phyloP scores from a whole-genome alignment of 192 early-diverging fungal species.

The Mortierella claussenii region DNA sequence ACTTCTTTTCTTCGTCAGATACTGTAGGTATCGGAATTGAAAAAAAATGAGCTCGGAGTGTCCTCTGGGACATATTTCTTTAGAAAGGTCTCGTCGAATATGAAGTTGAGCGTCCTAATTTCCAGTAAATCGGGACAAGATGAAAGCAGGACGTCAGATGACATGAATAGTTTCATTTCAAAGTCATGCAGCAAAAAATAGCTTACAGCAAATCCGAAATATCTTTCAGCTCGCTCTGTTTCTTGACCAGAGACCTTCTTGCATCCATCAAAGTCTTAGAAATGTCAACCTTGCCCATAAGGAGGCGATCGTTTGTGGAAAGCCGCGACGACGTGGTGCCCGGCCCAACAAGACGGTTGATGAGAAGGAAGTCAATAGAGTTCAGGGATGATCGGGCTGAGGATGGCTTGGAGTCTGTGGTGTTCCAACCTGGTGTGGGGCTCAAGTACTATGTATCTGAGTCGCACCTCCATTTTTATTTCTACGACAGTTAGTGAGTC shows the following conservation, averaged over 20 bases:
- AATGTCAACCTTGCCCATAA: neutral
- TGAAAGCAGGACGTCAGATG: neutral
- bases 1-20: neutral
- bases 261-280: slow-evolving; percentile 1
- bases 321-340: slow-evolving; percentile 7
- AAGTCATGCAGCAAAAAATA: too few relatives aligned
- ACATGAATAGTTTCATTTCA: neutral
- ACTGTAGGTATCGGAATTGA: neutral
- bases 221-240: slow-evolving; percentile 3
- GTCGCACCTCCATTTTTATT: too few relatives aligned
- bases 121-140: neutral
- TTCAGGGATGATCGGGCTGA: slow-evolving; percentile 15
- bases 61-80: neutral
- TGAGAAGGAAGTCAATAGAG: slow-evolving; percentile 8
- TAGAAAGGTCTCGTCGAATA: neutral
- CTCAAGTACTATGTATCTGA: too few relatives aligned
- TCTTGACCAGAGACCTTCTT: neutral
- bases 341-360: slow-evolving; percentile 6
- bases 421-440: too few relatives aligned
- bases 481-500: too few relatives aligned
- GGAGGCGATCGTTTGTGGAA: neutral
- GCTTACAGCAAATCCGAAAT: slow-evolving; percentile 16
- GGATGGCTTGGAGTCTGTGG: too few relatives aligned
- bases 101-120: neutral
- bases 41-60: neutral